A percentile compares a stretch with the other conserved stretches of the same genome.
Conservation (phyloP, 129 eudicot genomes). For the Helichrysum umbraculigerum region DNA sequence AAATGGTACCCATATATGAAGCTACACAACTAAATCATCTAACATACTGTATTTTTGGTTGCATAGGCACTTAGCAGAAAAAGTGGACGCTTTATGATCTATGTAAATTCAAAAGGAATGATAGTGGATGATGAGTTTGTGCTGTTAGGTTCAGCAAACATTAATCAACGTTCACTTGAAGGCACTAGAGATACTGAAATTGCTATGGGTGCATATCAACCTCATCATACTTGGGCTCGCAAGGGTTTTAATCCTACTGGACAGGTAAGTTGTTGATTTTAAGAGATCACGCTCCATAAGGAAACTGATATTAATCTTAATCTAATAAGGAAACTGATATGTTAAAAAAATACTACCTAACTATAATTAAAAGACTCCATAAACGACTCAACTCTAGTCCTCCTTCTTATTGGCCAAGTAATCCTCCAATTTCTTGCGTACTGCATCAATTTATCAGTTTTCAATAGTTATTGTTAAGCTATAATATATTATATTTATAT, state of each 20-base stretch:
- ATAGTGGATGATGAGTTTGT: conserved; percentile 3
- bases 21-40: not conserved
- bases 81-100: conserved; percentile 16
- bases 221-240: conserved; percentile 16
- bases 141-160: not conserved
- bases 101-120: conserved; percentile 15
- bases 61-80: conserved; percentile 9
- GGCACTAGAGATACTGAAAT: conserved; percentile 5
- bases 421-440: too few species aligned
- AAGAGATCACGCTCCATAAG: not conserved
- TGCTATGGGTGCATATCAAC: conserved; percentile 12
- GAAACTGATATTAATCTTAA: too few species aligned
- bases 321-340: too few species aligned
- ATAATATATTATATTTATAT: too few species aligned
- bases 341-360: too few species aligned
- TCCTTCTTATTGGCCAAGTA: too few species aligned
- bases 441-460: not conserved
- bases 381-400: too few species aligned
- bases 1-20: not conserved
- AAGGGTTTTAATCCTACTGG: conserved; percentile 5
- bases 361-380: too few species aligned
- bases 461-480: not conserved
- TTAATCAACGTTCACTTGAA: conserved; percentile 10
- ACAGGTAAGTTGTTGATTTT: not conserved
- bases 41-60: not conserved